Percentiles rank a stretch among this genome's conserved stretches.
These are phyloP conservation scores for Fusarium irregulare DNA, from an alignment of 2,329 filamentous ascomycete species.

Conservation along the genomic window DNA sequence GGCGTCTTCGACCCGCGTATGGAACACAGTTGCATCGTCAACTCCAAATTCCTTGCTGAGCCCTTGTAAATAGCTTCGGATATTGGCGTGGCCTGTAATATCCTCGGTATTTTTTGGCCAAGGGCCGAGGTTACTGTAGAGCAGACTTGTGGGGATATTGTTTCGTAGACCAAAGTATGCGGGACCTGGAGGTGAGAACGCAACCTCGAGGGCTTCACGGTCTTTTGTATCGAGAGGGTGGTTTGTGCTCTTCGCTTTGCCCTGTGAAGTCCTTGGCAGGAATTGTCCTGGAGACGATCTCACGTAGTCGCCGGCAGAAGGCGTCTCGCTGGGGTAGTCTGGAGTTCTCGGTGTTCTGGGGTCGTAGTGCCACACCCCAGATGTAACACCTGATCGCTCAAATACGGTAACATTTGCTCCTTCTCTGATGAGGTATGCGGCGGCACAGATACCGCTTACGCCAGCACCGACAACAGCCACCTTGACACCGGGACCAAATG, in stretches of 20 bases:
- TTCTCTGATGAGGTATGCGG: constrained; percentile 52
- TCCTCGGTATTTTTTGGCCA: constrained; percentile 72
- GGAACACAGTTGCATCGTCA: constrained; percentile 61
- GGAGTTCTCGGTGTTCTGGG: constrained; percentile 45
- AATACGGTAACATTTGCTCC: constrained; percentile 54
- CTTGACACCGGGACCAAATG: constrained; percentile 23
- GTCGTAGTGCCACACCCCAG: constrained; percentile 56
- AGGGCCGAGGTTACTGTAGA: constrained; percentile 55
- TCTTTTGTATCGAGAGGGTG: constrained; percentile 7
- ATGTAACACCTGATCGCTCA: constrained; percentile 50
- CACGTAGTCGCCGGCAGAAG: constrained; percentile 46
- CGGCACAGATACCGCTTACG: constrained; percentile 54
- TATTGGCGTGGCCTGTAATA: constrained; percentile 65
- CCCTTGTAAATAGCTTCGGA: constrained; percentile 71
- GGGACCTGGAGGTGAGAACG: constrained; percentile 55
- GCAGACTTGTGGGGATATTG: constrained; percentile 75
- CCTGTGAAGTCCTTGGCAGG: not conserved
- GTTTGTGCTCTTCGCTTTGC: not conserved
- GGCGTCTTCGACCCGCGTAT: constrained; percentile 67
- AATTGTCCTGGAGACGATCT: constrained; percentile 25
- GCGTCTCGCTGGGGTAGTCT: constrained; percentile 49
- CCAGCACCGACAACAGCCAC: constrained; percentile 57
- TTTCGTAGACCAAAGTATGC: constrained; percentile 71
- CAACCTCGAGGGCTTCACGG: constrained; percentile 1
- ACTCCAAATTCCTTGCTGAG: constrained; percentile 64